phyloP scores from a whole-genome alignment of 2,329 filamentous ascomycete species.

The Diaporthe australafricana region DNA sequence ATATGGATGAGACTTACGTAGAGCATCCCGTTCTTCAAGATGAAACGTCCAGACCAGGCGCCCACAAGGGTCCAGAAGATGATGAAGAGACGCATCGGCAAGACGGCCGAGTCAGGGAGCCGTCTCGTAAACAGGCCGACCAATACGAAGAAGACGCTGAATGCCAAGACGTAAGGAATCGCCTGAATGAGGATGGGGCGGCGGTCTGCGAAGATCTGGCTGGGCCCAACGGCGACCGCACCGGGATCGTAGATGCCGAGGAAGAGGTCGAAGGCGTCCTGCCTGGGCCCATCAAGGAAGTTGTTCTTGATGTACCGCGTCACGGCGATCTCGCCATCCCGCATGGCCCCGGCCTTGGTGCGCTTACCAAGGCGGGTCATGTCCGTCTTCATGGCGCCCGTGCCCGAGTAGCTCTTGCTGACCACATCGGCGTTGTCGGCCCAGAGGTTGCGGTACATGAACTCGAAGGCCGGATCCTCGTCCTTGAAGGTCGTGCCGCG shows the following conservation, averaged over 20 bases:
- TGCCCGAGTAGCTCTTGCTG: conserved; percentile 92
- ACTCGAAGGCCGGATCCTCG: conserved; percentile 85
- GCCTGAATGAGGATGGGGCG: conserved; percentile 89
- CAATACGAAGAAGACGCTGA: conserved; percentile 85
- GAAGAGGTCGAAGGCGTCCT: conserved; percentile 96
- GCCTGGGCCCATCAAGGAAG: conserved; percentile 90
- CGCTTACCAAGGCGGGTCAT: conserved; percentile 93
- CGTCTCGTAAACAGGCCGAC: conserved; percentile 79
- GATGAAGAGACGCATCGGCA: conserved; percentile 85
- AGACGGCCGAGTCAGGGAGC: conserved; percentile 78
- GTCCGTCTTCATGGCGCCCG: conserved; percentile 97
- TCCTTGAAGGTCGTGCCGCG: conserved; percentile 80
- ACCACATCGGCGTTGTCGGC: conserved; percentile 98
- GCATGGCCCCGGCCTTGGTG: conserved; percentile 85
- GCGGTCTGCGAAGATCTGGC: conserved; percentile 84
- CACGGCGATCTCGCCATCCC: conserved; percentile 88
- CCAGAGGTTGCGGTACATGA: conserved; percentile 96
- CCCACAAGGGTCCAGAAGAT: conserved; percentile 80
- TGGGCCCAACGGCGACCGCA: conserved; percentile 75
- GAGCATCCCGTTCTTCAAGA: conserved; percentile 87
- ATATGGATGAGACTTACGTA: conserved; percentile 75
- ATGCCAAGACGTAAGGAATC: conserved; percentile 90
- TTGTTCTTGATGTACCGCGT: conserved; percentile 95
- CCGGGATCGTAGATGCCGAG: conserved; percentile 86
- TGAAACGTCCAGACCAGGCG: conserved; percentile 80